Base-by-base conservation (phyloP, 129 eudicot genomes). In the Helianthus annuus region DNA sequence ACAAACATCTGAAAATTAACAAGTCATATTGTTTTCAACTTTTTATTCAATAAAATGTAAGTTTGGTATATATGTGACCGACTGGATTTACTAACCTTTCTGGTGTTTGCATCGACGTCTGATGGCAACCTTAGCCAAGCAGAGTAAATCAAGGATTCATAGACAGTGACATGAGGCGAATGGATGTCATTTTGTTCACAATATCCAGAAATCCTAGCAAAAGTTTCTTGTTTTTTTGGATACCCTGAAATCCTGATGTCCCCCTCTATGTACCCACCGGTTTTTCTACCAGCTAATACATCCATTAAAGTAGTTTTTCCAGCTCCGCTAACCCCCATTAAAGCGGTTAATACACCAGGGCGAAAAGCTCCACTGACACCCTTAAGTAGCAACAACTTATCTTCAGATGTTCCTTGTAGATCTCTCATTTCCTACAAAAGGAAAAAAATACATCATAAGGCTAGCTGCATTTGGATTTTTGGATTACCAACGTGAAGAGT, bases 271-370 rank as follows among this genome's bases (percentile, higher is more conserved):
- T 89, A 81, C 16, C 98, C 98, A 10, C 98, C 96, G 0, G 94
- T 92, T 83, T 92, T 92, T 29, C 98, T 80, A 38, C 98, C 98
- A 0, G 98, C 96, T 39, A 92, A 59, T 15, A 92, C 98, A 61
- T 92, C 98, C 98, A 92, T 86, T 22, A 92, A 63, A 57, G 98
- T 92, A 27, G 98, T 92, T 86, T 92, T 92, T 11, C 98, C 98
- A 4, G 98, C 98, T 40, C 98, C 98, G 52, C 96, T 92, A 59
- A 89, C 96, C 11, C 97, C 97, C 97, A 92, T 92, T 22, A 92
- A 80, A 36, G 97, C 97, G 4, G 96, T 84, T 46, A 92, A 77
- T 70, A 92, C 87, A 32, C 96, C 97, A 1, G 96, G 97, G 64
- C 96, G 77, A 40, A 92, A 92, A 69, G 94, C 86, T 29, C 97